Evolutionary conservation across 768 basidiomycete genomes (phyloP).

Genomic region (Russula ochroleuca): DNA sequence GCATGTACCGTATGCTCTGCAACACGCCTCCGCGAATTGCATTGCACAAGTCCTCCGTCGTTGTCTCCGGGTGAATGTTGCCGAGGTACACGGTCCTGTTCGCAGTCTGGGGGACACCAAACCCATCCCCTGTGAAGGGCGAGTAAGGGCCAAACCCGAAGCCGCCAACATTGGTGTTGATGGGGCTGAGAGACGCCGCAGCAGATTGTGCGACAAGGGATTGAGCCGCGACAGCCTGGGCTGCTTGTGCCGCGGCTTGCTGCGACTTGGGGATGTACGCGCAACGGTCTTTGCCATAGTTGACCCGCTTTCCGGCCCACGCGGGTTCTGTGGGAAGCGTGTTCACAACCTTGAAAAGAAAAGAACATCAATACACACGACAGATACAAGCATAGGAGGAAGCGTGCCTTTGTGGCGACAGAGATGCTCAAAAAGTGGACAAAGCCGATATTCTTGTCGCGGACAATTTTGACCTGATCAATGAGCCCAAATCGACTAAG

Average conservation of each 20-base stretch:
- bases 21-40: slow-evolving; percentile 94
- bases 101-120: slow-evolving; percentile 48
- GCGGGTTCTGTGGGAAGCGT: slow-evolving; percentile 86
- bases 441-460: slow-evolving; percentile 99
- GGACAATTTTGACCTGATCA: slow-evolving; percentile 98
- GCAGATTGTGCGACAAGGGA: slow-evolving; percentile 54
- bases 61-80: slow-evolving; percentile 95
- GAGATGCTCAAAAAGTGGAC: slow-evolving; percentile 97
- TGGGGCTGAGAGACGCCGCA: slow-evolving; percentile 36
- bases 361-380: not conserved
- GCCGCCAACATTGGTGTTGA: slow-evolving; percentile 32
- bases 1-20: slow-evolving; percentile 92
- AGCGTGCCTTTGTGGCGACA: slow-evolving; percentile 77
- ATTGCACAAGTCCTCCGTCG: slow-evolving; percentile 93
- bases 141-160: slow-evolving; percentile 48
- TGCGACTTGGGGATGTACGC: slow-evolving; percentile 96
- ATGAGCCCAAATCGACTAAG: slow-evolving; percentile 90
- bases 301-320: slow-evolving; percentile 95
- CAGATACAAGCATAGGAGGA: not conserved
- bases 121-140: slow-evolving; percentile 45
- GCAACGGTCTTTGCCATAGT: slow-evolving; percentile 98
- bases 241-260: slow-evolving; percentile 82
- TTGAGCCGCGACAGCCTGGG: slow-evolving; percentile 83
- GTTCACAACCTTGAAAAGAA: slow-evolving; percentile 71
- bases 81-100: slow-evolving; percentile 96